These are phyloP conservation scores for Fusarium sp. DNA, from an alignment of 2,329 filamentous ascomycete genomes.

Conservation along the genomic window DNA sequence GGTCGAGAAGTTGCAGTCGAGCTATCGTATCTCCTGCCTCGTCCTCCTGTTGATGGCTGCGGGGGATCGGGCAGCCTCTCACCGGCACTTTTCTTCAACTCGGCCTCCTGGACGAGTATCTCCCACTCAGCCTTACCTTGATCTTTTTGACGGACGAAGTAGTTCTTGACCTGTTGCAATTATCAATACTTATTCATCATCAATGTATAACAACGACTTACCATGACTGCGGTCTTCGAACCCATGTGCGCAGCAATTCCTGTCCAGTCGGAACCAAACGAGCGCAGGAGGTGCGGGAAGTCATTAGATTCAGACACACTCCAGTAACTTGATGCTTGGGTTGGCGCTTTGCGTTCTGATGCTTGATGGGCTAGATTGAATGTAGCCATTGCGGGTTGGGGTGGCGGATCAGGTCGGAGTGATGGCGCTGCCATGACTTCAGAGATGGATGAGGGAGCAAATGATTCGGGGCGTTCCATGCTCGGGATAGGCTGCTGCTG, in stretches of 20 bases:
- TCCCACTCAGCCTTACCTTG: constrained; percentile 71
- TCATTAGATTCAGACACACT: constrained; percentile 85
- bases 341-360: constrained; percentile 64
- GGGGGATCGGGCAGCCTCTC: constrained; percentile 73
- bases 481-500: constrained; percentile 47
- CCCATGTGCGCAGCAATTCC: constrained; percentile 84
- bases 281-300: constrained; percentile 77
- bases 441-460: constrained; percentile 57
- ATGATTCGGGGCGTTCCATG: constrained; percentile 55
- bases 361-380: constrained; percentile 64
- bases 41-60: constrained; percentile 62
- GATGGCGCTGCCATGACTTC: constrained; percentile 70
- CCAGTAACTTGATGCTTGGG: constrained; percentile 85
- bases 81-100: constrained; percentile 66
- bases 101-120: constrained; percentile 70
- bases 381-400: constrained; percentile 62
- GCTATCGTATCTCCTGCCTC: constrained; percentile 65
- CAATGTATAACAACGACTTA: constrained; percentile 56
- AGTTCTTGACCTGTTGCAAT: constrained; percentile 72
- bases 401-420: constrained; percentile 66
- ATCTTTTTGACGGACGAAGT: constrained; percentile 74
- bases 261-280: constrained; percentile 84
- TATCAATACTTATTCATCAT: constrained; percentile 19
- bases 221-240: constrained; percentile 89
- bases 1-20: constrained; percentile 56